Percentiles rank a stretch among this genome's conserved stretches.
phyloP scores from a whole-genome alignment of 2,329 filamentous ascomycete species.

The Colletotrichum limetticola region DNA sequence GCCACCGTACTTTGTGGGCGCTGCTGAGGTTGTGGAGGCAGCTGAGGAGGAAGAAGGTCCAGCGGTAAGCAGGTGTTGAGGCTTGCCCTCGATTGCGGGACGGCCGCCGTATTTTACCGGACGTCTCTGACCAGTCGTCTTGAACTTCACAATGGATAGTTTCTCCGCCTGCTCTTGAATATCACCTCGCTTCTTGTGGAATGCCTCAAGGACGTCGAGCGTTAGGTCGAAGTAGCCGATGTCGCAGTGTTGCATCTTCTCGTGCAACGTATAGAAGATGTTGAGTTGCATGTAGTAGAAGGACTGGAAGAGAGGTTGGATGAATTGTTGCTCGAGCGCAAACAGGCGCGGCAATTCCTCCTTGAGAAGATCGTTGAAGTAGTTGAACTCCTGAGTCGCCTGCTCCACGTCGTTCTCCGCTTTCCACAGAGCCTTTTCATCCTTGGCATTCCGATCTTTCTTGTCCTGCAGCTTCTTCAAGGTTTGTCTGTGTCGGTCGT shows the following conservation, averaged over 20 bases:
- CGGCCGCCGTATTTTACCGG: conserved; percentile 69
- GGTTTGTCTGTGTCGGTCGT: conserved; percentile 83
- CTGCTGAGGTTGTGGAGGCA: conserved; percentile 30
- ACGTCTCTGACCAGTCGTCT: conserved; percentile 79
- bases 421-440: conserved; percentile 97
- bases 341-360: conserved; percentile 95
- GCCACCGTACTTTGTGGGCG: conserved; percentile 44
- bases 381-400: conserved; percentile 95
- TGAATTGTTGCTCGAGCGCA: conserved; percentile 89
- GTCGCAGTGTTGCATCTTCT: conserved; percentile 96
- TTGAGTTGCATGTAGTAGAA: conserved; percentile 99
- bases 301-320: conserved; percentile 95
- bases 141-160: conserved; percentile 89
- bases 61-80: conserved; percentile 62
- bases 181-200: conserved; percentile 87
- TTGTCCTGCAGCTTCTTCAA: conserved; percentile 98
- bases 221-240: conserved; percentile 98
- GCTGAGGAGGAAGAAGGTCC: conserved; percentile 51
- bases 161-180: conserved; percentile 87
- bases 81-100: conserved; percentile 61
- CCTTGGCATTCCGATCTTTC: conserved; percentile 95
- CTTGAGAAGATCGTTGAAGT: conserved; percentile 97
- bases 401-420: conserved; percentile 91
- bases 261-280: conserved; percentile 97
- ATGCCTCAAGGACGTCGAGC: conserved; percentile 90